phyloP scores from a whole-genome alignment of 2,329 filamentous ascomycete species.

The Didymella sp. region DNA sequence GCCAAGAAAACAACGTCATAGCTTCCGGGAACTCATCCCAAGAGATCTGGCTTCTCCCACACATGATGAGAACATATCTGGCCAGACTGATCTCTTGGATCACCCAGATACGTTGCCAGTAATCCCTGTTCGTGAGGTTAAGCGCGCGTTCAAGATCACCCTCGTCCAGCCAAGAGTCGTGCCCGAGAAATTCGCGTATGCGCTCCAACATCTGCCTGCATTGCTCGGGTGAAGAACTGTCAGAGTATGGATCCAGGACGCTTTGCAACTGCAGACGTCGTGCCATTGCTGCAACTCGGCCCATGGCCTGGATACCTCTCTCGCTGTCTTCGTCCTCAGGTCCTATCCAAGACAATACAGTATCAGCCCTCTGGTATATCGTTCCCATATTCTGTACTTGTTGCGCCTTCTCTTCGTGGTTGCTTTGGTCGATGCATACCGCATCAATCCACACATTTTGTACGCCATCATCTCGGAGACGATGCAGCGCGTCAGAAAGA shows the following conservation, averaged over 20 bases:
- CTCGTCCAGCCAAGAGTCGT: background rate
- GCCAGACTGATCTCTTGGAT: slow-evolving; percentile 1
- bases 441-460: background rate
- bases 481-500: background rate
- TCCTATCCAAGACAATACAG: background rate
- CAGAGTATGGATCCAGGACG: background rate
- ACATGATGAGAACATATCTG: background rate
- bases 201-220: background rate
- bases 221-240: background rate
- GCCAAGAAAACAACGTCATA: background rate
- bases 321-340: background rate
- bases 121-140: background rate
- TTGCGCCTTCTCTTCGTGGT: background rate
- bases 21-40: background rate
- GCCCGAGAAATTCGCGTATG: background rate
- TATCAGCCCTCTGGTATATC: background rate
- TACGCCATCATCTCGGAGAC: background rate
- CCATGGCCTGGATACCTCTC: background rate
- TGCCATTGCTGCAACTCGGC: background rate
- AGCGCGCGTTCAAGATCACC: background rate
- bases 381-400: background rate
- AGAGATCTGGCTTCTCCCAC: background rate
- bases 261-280: background rate
- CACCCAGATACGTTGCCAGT: slow-evolving; percentile 1
- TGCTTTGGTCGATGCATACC: background rate